Base-by-base conservation (phyloP, 768 basidiomycete species). In the Ramaria rubella region DNA sequence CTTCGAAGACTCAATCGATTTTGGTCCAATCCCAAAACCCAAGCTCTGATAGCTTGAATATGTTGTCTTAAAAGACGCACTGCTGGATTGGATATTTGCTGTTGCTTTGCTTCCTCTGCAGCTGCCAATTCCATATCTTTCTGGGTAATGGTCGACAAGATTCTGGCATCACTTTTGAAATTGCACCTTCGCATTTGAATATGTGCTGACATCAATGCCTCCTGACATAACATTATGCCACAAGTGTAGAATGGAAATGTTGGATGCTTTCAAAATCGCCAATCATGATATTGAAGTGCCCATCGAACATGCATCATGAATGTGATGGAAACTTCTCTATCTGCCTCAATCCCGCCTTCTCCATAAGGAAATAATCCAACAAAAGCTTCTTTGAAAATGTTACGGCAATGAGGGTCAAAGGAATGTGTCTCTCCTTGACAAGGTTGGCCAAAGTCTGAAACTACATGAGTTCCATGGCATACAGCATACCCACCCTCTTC, bases 361-460 rank as follows among this genome's bases (percentile, higher is more conserved):
- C 70, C 73, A 61, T 72, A 75, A 3, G 73, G 72, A 57, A 72
- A 75, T 0, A 73, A 61, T 0, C 49, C 50, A 0, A 71, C 72
- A 45, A 72, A 75, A 11, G 55, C 21, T 2, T 49, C 36, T 15
- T 48, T 50, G 12, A 57, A 19, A 2, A 44, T 50, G 46, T 62
- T 62, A 15, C 17, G 4, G 1, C 31, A 23, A 9, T 34, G n/a
- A 52, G 14, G 29, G 26, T 52, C 46, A 3, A 9, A 15, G 5
- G 23, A 23, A 27, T 30, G 14, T 30, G 9, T n/a, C 14, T 64
- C 66, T 2, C 66, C 68, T 21, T 66, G 60, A 17, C 29, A 44
- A 61, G n/a, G 61, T n/a, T 17, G 31, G n/a, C 4, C 63, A 60
- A 2, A 64, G 55, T 1, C 53, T 21, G 69, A 70, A 1, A 73